Evolutionary conservation across 768 basidiomycete species (phyloP).

Genomic region (Tylopilus sp.): DNA sequence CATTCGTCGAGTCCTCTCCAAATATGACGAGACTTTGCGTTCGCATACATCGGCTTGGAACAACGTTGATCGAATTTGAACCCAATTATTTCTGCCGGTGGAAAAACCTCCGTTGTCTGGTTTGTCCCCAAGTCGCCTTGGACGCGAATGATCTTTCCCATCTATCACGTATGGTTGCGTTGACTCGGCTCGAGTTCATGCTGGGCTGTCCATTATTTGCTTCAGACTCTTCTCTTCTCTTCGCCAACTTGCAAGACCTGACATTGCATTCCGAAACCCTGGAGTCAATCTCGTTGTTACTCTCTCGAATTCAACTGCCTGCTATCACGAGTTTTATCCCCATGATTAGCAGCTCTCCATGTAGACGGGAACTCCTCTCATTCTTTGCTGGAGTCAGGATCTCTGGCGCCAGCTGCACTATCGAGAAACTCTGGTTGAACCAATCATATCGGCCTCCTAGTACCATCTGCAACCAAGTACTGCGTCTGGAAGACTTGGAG

Average conservation of each 20-base stretch:
- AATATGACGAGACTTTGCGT: not conserved
- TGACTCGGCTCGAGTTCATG: not conserved
- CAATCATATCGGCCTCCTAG: not conserved
- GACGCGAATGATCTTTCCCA: not conserved
- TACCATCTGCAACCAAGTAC: too few species aligned
- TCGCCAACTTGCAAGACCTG: not conserved
- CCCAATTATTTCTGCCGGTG: not conserved
- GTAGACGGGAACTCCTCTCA: not conserved
- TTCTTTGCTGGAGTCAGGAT: not conserved
- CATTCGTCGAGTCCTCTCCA: not conserved
- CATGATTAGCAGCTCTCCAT: not conserved
- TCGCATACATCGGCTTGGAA: not conserved
- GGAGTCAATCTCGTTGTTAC: not conserved
- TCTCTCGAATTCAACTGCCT: not conserved
- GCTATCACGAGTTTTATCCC: not conserved
- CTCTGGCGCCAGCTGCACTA: not conserved
- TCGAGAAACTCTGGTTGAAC: not conserved
- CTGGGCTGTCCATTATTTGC: not conserved
- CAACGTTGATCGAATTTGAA: too few species aligned
- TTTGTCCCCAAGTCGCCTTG: not conserved
- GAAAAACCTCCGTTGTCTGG: not conserved
- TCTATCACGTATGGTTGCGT: not conserved
- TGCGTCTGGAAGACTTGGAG: not conserved
- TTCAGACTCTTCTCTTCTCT: not conserved
- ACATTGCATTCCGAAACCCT: not conserved